A percentile compares a stretch with the other conserved stretches of the same genome.
These are phyloP conservation scores for Leccinum pellstonianum DNA, from an alignment of 768 basidiomycete species.

Conservation along the genomic window DNA sequence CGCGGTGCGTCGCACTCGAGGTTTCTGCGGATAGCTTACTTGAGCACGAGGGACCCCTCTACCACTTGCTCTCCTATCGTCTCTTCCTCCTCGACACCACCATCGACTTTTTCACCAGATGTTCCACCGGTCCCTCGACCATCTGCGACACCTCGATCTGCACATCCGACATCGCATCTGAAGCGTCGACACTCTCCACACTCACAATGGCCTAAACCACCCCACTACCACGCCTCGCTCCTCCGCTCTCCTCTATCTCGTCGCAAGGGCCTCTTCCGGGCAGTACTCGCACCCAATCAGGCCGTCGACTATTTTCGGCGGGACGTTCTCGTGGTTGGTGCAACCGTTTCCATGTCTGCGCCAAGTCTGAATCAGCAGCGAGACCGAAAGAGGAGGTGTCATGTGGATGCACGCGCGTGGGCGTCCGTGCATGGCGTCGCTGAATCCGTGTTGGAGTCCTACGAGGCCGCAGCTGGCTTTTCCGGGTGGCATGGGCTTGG, in stretches of 20 bases:
- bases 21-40: slow-evolving; percentile 27
- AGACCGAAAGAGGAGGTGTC: not conserved
- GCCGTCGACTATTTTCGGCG: slow-evolving; percentile 30
- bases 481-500: slow-evolving; percentile 30
- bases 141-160: slow-evolving; percentile 7
- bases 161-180: slow-evolving; percentile 9
- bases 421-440: slow-evolving; percentile 4
- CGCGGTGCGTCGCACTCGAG: slow-evolving; percentile 29
- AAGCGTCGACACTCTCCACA: slow-evolving; percentile 10
- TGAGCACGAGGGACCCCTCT: slow-evolving; percentile 8
- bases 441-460: slow-evolving; percentile 23
- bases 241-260: slow-evolving; percentile 27
- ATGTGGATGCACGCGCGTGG: not conserved
- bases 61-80: not conserved
- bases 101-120: not conserved
- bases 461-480: slow-evolving; percentile 30
- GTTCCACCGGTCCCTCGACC: slow-evolving; percentile 6
- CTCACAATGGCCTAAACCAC: slow-evolving; percentile 26
- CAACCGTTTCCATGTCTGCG: not conserved
- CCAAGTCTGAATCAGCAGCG: not conserved
- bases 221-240: slow-evolving; percentile 30
- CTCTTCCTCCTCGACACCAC: not conserved
- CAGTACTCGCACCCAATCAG: slow-evolving; percentile 16
- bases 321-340: slow-evolving; percentile 13
- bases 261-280: slow-evolving; percentile 28